Evolutionary conservation across 352 stramenopile genomes (phyloP), one percentile per base, ranked within the genome.

Genomic region (Phytophthora litchii): DNA sequence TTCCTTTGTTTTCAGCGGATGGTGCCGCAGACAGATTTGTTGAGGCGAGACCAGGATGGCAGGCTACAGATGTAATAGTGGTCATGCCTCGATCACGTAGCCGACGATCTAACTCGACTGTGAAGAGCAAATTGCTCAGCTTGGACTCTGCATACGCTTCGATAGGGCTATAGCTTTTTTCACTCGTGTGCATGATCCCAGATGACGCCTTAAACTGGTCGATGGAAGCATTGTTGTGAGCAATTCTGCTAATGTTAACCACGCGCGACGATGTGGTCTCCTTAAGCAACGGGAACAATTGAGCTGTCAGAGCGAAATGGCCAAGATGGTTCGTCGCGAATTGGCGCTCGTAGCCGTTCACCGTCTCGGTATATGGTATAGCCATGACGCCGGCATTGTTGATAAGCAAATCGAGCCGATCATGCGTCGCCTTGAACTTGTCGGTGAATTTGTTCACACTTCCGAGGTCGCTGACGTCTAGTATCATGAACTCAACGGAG

Each of bases 61-160:
- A 61, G 0, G 57, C 67, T 5, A 74, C 61, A 1, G 61, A 47
- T 1, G 45, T 59, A n/a, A 86, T 71, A 0, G 46, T 50, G 10
- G 29, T 3, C 29, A 34, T 41, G 4, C 60, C 56, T 0, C 47
- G 20, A 0, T 44, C 54, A 3, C 58, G 25, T 3, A 87, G 19
- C 7, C 74, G 73, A 5, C 74, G 67, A 5, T 67, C 19, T 12
- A 86, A 70, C 52, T 88, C 72, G 2, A 61, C 41, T 12, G 76
- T 80, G 59, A 87, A 86, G 7, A 90, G 52, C 9, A 87, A 16
- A 57, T 87, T 88, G 42, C 46, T 65, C 8, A 90, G 41, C 64
- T 90, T 90, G 3, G 74, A 72, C 29, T 78, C 65, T 0, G 21
- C 4, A 51, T 90, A 88, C 11, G 68, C 71, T 0, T 52, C 43